Percentiles rank a stretch among this genome's conserved stretches.
Conservation (phyloP, 257 asterid genomes). For the Perilla frutescens region DNA sequence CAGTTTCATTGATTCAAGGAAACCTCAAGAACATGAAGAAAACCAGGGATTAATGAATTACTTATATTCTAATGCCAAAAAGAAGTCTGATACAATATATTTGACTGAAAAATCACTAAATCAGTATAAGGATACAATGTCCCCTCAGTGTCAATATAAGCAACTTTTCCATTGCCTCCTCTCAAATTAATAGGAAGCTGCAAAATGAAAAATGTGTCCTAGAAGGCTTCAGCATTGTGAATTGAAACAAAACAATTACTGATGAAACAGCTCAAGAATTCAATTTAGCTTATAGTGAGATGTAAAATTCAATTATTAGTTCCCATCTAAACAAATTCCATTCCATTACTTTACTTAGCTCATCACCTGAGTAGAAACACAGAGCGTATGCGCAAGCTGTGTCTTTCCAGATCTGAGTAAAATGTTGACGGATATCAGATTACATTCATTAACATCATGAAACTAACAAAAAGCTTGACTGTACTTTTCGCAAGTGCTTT, state of each 20-base stretch:
- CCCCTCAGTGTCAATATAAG: conserved; percentile 95
- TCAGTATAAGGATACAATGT: conserved; percentile 83
- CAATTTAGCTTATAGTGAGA: neutral
- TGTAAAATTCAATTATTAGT: neutral
- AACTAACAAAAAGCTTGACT: conserved; percentile 2
- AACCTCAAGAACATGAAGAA: conserved; percentile 16
- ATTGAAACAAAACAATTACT: neutral
- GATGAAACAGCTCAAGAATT: neutral
- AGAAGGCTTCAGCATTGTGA: conserved; percentile 15
- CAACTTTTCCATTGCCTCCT: conserved; percentile 99
- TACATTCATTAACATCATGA: conserved; percentile 27
- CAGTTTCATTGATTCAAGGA: conserved; percentile 51
- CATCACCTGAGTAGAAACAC: conserved; percentile 92
- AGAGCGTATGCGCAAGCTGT: conserved; percentile 97
- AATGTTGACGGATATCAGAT: conserved; percentile 38
- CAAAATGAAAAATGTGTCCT: conserved; percentile 31
- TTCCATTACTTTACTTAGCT: conserved; percentile 15
- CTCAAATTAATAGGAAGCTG: conserved; percentile 94
- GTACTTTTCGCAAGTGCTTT: too few relatives aligned
- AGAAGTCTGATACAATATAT: conserved; percentile 4
- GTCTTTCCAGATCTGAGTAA: conserved; percentile 94
- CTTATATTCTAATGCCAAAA: neutral
- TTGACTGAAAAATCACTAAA: conserved; percentile 23
- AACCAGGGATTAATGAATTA: neutral
- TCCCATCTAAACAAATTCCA: conserved; percentile 7